Conservation (phyloP, 2,329 filamentous ascomycete species). For the Fusarium foetens region DNA sequence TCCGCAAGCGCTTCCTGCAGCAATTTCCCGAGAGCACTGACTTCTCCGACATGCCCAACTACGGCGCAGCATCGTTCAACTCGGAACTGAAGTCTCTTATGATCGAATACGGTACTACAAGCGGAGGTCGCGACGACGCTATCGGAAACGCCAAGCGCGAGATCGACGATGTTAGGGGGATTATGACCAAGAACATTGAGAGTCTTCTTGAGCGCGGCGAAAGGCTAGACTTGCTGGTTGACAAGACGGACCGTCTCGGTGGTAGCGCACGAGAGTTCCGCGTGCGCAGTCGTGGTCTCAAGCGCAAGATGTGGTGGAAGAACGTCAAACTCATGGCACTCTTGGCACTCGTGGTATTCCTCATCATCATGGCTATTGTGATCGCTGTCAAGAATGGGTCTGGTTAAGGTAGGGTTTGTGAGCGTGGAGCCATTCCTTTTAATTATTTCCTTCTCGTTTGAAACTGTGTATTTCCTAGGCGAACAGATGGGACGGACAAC, state of each 20-base stretch:
- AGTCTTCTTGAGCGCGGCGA: slow-evolving; percentile 88
- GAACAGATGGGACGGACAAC: slow-evolving; percentile 35
- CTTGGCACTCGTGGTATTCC: slow-evolving; percentile 72
- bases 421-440: slow-evolving; percentile 31
- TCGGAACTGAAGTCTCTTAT: slow-evolving; percentile 79
- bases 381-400: slow-evolving; percentile 61
- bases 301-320: slow-evolving; percentile 99
- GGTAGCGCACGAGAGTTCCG: slow-evolving; percentile 91
- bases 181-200: slow-evolving; percentile 97
- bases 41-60: slow-evolving; percentile 82
- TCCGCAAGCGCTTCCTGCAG: slow-evolving; percentile 86
- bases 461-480: slow-evolving; percentile 37
- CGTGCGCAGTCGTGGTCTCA: slow-evolving; percentile 84
- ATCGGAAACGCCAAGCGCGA: slow-evolving; percentile 85
- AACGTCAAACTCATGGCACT: slow-evolving; percentile 94
- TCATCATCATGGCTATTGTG: slow-evolving; percentile 67
- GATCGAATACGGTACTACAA: slow-evolving; percentile 84
- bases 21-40: slow-evolving; percentile 75
- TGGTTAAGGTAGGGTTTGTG: slow-evolving; percentile 2
- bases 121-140: slow-evolving; percentile 80
- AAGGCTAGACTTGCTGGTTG: slow-evolving; percentile 90
- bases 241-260: slow-evolving; percentile 94
- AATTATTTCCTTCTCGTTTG: slow-evolving; percentile 29
- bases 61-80: slow-evolving; percentile 92
- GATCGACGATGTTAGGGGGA: slow-evolving; percentile 90